Conservation (phyloP, 495 filamentous ascomycete species). For the Lophium mytilinum region DNA sequence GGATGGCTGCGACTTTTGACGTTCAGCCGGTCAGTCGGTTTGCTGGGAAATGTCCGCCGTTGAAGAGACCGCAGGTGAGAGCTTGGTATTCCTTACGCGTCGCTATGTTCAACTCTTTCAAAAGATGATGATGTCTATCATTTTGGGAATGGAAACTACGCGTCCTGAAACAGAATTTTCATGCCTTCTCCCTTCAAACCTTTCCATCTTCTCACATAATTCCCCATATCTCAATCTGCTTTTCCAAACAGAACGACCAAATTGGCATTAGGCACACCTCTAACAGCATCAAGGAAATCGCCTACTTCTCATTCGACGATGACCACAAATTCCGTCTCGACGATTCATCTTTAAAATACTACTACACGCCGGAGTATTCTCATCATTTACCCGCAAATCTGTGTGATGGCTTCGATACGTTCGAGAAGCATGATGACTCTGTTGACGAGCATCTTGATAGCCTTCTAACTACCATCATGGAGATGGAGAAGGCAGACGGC, state of each 20-base stretch:
- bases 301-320: slow-evolving; percentile 84
- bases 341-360: slow-evolving; percentile 73
- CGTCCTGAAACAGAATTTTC: too few species aligned
- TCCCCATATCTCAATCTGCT: background rate
- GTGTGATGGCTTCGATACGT: slow-evolving; percentile 70
- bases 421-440: slow-evolving; percentile 72
- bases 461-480: slow-evolving; percentile 66
- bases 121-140: background rate
- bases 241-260: too few species aligned
- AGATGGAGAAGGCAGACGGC: slow-evolving; percentile 57
- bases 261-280: background rate
- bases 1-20: slow-evolving; percentile 38
- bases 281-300: slow-evolving; percentile 56
- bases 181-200: too few species aligned
- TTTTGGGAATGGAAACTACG: too few species aligned
- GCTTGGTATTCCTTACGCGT: too few species aligned
- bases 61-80: slow-evolving; percentile 1
- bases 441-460: slow-evolving; percentile 83
- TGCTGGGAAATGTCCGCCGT: slow-evolving; percentile 43
- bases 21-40: slow-evolving; percentile 58
- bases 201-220: too few species aligned
- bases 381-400: slow-evolving; percentile 56
- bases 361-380: slow-evolving; percentile 57
- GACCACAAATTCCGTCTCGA: slow-evolving; percentile 68
- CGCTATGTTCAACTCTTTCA: background rate